These are phyloP conservation scores for Aegilops longissima DNA, from an alignment of 176 grass and related monocot genomes.

Conservation along the genomic window DNA sequence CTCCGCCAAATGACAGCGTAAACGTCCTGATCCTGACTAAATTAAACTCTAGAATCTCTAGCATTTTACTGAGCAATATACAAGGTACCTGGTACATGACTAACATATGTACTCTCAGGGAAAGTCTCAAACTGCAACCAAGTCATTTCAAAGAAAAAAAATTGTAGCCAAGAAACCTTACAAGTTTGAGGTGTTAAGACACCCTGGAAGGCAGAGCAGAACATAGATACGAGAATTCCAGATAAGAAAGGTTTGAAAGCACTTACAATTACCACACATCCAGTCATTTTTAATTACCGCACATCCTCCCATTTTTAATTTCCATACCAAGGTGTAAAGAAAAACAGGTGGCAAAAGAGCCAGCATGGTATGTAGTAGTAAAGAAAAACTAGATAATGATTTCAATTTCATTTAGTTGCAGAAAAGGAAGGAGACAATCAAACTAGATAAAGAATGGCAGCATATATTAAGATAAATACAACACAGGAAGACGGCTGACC, in stretches of 20 bases:
- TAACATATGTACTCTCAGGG: background rate
- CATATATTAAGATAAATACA: slow-evolving; percentile 4
- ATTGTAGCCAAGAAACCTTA: background rate
- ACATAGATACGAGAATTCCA: background rate
- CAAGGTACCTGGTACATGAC: background rate
- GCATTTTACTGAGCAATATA: background rate
- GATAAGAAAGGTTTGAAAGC: background rate
- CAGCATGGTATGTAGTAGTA: background rate
- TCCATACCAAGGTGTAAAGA: background rate
- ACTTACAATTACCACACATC: background rate
- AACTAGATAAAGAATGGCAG: background rate
- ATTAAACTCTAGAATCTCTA: background rate
- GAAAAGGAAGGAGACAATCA: slow-evolving; percentile 13
- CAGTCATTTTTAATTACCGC: background rate
- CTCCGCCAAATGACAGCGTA: background rate
- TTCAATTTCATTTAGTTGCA: background rate
- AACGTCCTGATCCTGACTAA: background rate
- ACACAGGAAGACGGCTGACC: slow-evolving; percentile 40
- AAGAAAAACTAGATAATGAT: background rate
- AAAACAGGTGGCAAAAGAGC: background rate
- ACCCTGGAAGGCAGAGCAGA: background rate
- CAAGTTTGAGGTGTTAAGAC: no score
- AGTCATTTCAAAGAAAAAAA: background rate
- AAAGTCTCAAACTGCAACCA: background rate
- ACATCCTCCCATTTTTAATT: background rate